These are phyloP conservation scores for Aspergillus panamensis DNA, from an alignment of 495 filamentous ascomycete genomes.

Conservation along the genomic window DNA sequence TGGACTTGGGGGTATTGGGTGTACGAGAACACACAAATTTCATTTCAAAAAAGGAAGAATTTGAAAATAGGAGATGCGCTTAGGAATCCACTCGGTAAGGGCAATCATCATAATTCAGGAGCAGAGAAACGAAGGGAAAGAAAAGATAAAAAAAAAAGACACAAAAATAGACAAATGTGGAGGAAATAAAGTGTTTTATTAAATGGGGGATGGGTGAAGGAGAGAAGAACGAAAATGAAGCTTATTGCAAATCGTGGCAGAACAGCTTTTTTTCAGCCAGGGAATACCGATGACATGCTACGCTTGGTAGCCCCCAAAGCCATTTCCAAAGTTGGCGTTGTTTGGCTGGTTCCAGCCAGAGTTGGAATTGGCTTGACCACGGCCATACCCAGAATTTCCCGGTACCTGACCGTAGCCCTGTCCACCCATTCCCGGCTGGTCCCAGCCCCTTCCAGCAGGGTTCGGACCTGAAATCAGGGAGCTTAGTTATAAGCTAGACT, in stretches of 20 bases:
- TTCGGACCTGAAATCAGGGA: slow-evolving; percentile 47
- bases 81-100: slow-evolving; percentile 38
- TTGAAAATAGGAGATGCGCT: slow-evolving; percentile 40
- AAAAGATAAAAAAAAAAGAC: slow-evolving; percentile 14
- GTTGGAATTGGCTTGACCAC: slow-evolving; percentile 70
- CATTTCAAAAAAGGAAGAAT: slow-evolving; percentile 43
- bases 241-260: not conserved
- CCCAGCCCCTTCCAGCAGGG: slow-evolving; percentile 60
- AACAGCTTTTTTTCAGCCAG: not conserved
- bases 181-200: slow-evolving; percentile 10
- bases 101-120: slow-evolving; percentile 27
- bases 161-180: slow-evolving; percentile 11
- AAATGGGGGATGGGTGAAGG: slow-evolving; percentile 18
- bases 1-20: slow-evolving; percentile 49
- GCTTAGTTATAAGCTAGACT: slow-evolving; percentile 25
- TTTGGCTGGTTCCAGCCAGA: slow-evolving; percentile 67
- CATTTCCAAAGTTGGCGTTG: slow-evolving; percentile 49
- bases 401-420: slow-evolving; percentile 60
- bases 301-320: slow-evolving; percentile 53
- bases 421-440: slow-evolving; percentile 56
- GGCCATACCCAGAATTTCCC: slow-evolving; percentile 77
- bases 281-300: slow-evolving; percentile 26
- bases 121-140: slow-evolving; percentile 10
- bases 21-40: slow-evolving; percentile 47
- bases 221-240: not conserved